Base-by-base conservation (phyloP, 371 early-diverging fungal genomes). In the Mycotypha africana region DNA sequence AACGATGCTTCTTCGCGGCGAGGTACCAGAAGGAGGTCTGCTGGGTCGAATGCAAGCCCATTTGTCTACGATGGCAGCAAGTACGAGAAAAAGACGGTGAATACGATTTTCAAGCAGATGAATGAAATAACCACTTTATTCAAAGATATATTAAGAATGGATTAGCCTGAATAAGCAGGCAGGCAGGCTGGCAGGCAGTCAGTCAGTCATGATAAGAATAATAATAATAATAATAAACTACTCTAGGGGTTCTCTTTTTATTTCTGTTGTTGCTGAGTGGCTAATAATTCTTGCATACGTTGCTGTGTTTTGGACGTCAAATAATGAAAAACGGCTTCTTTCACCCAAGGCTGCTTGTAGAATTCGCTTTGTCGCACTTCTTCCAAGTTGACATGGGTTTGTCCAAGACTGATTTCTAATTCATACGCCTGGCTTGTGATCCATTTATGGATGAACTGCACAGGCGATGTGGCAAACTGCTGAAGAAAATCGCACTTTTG, bases 401-500 rank as follows among this genome's bases (percentile, higher is more conserved):
- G 93, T 19, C 94, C 95, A 42, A 95, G 52, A 12, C 93, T 83
- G n/a, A 33, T 33, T 33, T 94, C 92, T 50, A 96, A 62, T 67
- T 97, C 96, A 37, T 88, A 74, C 46, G 87, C 83, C 72, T 96
- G 95, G 57, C 85, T 85, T 11, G 86, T 90, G 19, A 95, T 75
- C 93, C 93, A 95, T 42, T 85, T 79, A 59, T 93, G 89, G 49
- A 93, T 81, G 62, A 96, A 95, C 25, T 81, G 84, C 22, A 86
- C 85, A 0, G 98, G 97, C 47, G 90, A 79, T 22, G 76, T 63
- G 3, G 91, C 76, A 66, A 95, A 97, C 37, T 83, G 73, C 32
- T 83, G 70, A 76, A 97, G 69, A 57, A 96, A 97, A 49, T 95
- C 94, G 2, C 97, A 89, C 60, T 94, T 95, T 25, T 87, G 71